Conservation (phyloP, 768 basidiomycete genomes). For the Sarcodon sp. region DNA sequence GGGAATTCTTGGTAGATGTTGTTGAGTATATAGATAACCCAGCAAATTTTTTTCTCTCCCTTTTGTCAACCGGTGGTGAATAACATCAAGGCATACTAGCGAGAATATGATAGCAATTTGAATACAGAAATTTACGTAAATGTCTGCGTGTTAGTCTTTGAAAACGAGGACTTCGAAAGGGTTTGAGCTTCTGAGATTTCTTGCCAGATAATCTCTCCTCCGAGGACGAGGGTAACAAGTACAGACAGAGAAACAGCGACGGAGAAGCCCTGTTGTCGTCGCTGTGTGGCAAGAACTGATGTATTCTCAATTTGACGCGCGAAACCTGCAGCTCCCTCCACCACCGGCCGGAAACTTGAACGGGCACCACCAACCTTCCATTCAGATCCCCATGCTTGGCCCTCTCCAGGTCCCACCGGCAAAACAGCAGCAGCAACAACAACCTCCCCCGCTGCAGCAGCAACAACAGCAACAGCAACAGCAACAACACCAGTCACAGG, state of each 20-base stretch:
- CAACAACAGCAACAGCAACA: constrained; percentile 41
- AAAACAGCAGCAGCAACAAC: constrained; percentile 19
- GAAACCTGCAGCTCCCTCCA: background rate
- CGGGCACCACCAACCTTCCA: constrained; percentile 15
- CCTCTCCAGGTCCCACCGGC: constrained; percentile 51
- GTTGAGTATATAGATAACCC: background rate
- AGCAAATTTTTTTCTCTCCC: background rate
- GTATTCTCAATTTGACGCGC: background rate
- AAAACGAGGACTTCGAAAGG: too few species aligned
- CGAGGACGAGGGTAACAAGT: background rate
- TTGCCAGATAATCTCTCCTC: background rate
- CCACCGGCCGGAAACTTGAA: background rate
- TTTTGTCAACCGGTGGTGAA: background rate
- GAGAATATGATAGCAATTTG: background rate
- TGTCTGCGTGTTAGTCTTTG: too few species aligned
- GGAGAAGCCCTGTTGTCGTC: too few species aligned
- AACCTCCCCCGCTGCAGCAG: constrained; percentile 25
- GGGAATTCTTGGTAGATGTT: background rate
- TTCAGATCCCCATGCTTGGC: constrained; percentile 61
- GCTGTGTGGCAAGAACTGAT: too few species aligned
- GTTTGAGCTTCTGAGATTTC: too few species aligned
- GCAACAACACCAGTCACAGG: constrained; percentile 37
- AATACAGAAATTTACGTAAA: background rate
- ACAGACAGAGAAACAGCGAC: background rate
- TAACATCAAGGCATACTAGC: background rate